A percentile compares a stretch with the other conserved stretches of the same genome.
Conservation (phyloP, 1,284 basidiomycete species). For the Ustilago vetiveriae region DNA sequence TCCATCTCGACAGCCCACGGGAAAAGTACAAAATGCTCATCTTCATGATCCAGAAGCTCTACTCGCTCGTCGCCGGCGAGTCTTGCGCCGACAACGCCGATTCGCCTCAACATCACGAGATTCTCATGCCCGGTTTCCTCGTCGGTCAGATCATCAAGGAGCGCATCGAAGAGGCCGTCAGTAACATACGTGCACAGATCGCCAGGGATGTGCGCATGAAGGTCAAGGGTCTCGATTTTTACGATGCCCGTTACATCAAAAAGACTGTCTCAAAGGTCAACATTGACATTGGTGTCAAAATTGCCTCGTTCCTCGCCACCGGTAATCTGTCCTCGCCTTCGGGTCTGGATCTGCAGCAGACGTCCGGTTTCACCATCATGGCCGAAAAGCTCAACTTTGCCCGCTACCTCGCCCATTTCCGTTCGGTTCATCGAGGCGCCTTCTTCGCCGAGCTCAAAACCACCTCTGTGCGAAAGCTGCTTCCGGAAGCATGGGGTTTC, state of each 20-base stretch:
- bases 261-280: conserved; percentile 82
- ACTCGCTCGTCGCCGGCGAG: conserved; percentile 87
- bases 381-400: conserved; percentile 99
- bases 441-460: conserved; percentile 99
- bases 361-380: conserved; percentile 96
- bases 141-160: conserved; percentile 99
- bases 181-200: conserved; percentile 79
- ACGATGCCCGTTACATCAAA: conserved; percentile 83
- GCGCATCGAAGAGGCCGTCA: conserved; percentile 88
- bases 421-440: conserved; percentile 97
- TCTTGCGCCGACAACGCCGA: conserved; percentile 97
- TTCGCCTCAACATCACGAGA: conserved; percentile 98
- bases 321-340: conserved; percentile 94
- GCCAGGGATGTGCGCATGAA: conserved; percentile 79
- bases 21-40: conserved; percentile 97
- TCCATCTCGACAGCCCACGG: conserved; percentile 86
- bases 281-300: conserved; percentile 88
- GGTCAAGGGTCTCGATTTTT: conserved; percentile 79
- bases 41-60: conserved; percentile 98
- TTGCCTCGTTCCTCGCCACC: conserved; percentile 95
- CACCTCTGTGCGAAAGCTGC: conserved; percentile 93
- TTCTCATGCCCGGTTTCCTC: conserved; percentile 89
- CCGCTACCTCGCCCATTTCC: conserved; percentile 97
- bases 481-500: conserved; percentile 99
- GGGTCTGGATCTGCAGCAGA: conserved; percentile 95